These are phyloP conservation scores for Phycomyces blakesleeanus DNA, from an alignment of 192 early-diverging fungal genomes.

Conservation along the genomic window DNA sequence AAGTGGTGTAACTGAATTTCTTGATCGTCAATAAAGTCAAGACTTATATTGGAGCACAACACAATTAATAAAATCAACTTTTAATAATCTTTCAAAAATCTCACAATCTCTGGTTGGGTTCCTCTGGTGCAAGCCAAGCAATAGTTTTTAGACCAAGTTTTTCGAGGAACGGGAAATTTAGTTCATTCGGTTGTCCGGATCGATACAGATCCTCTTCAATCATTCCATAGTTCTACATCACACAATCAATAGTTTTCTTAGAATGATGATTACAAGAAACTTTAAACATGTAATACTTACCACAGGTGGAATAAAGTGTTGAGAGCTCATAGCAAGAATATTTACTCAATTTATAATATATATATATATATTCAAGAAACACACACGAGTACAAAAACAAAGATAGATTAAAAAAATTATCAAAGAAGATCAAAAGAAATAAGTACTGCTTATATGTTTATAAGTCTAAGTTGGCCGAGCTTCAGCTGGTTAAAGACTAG, in stretches of 20 bases:
- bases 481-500: too few species aligned
- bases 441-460: too few species aligned
- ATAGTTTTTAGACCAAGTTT: conserved; percentile 92
- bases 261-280: too few species aligned
- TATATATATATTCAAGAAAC: too few species aligned
- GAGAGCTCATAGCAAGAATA: conserved; percentile 56
- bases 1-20: conserved; percentile 92
- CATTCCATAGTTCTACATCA: conserved; percentile 88
- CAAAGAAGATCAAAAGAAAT: too few species aligned
- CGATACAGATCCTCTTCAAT: conserved; percentile 96
- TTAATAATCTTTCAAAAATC: too few species aligned
- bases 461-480: too few species aligned
- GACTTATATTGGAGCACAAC: conserved; percentile 28
- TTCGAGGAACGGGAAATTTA: conserved; percentile 99
- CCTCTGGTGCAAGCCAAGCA: conserved; percentile 94
- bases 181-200: conserved; percentile 96
- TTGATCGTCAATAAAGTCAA: conserved; percentile 98
- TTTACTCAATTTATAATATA: neutral
- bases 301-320: conserved; percentile 75
- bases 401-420: too few species aligned
- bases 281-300: conserved; percentile 37
- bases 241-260: too few species aligned
- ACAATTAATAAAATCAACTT: neutral
- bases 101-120: conserved; percentile 90
- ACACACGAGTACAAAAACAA: too few species aligned